phyloP scores from a whole-genome alignment of 1,284 basidiomycete genomes.

The Anthracocystis walkeri region DNA sequence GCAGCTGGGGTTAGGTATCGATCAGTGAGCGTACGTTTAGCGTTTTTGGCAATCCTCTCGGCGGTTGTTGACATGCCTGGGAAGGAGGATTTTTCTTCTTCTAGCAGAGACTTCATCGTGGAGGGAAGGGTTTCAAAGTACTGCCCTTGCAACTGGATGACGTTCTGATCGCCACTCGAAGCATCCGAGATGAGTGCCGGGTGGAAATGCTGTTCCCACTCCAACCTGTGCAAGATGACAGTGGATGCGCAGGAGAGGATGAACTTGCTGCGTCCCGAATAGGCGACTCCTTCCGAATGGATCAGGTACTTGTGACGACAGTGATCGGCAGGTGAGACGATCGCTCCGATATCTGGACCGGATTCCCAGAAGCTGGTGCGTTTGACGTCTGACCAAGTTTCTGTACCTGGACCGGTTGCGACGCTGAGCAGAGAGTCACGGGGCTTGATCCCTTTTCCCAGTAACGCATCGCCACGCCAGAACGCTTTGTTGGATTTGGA shows the following conservation, averaged over 20 bases:
- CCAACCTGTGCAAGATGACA: conserved; percentile 45
- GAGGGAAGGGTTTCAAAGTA: conserved; percentile 30
- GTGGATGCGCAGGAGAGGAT: conserved; percentile 45
- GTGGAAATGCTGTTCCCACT: conserved; percentile 62
- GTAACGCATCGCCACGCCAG: conserved; percentile 40
- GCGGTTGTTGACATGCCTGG: conserved; percentile 9
- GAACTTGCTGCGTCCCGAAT: conserved; percentile 53
- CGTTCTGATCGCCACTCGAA: conserved; percentile 24
- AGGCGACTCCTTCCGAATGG: conserved; percentile 59
- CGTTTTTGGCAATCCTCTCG: conserved; percentile 23
- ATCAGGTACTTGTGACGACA: conserved; percentile 55
- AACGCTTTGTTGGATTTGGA: conserved; percentile 40
- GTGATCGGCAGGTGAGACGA: conserved; percentile 41
- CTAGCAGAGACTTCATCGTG: conserved; percentile 18
- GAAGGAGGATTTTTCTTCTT: conserved; percentile 7
- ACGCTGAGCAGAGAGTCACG: conserved; percentile 27
- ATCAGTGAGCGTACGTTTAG: conserved; percentile 42
- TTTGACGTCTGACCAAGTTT: conserved; percentile 49
- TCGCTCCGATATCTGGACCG: conserved; percentile 24
- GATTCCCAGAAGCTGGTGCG: conserved; percentile 51
- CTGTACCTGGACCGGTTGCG: conserved; percentile 24
- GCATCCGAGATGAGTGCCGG: conserved; percentile 36
- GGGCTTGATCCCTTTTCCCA: conserved; percentile 21
- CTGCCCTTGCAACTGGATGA: conserved; percentile 11
- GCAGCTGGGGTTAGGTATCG: conserved; percentile 52